phyloP scores from a whole-genome alignment of 129 eudicot species.

The Chrysanthemum seticuspe region DNA sequence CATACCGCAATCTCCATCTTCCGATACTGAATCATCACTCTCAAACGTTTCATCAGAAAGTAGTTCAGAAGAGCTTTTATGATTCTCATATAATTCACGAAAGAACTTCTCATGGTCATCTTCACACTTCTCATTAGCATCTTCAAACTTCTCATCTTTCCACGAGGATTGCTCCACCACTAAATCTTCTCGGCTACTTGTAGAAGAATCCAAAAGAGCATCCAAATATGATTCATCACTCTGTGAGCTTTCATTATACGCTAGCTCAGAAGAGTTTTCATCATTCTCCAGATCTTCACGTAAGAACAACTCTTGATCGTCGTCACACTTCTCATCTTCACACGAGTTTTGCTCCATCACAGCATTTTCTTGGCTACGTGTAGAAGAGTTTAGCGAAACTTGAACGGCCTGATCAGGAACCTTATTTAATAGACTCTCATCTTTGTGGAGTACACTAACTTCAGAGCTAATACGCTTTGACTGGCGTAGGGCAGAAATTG shows the following conservation, averaged over 20 bases:
- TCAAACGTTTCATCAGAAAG: slow-evolving; percentile 13
- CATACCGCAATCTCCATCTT: slow-evolving; percentile 23
- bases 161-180: too few relatives aligned
- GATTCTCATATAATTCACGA: background rate
- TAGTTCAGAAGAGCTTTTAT: background rate
- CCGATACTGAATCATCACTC: slow-evolving; percentile 24
- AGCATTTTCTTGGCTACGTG: background rate
- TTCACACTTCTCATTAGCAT: background rate
- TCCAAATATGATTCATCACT: too few relatives aligned
- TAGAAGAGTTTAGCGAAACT: slow-evolving; percentile 15
- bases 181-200: too few relatives aligned
- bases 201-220: too few relatives aligned
- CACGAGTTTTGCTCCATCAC: background rate
- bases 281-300: too few relatives aligned
- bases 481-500: slow-evolving; percentile 12
- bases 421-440: slow-evolving; percentile 9
- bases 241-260: too few relatives aligned
- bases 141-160: too few relatives aligned
- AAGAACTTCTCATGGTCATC: slow-evolving; percentile 11
- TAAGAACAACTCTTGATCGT: too few relatives aligned
- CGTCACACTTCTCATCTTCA: too few relatives aligned
- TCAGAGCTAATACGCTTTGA: slow-evolving; percentile 23
- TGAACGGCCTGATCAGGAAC: slow-evolving; percentile 4
- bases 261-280: too few relatives aligned
- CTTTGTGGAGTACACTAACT: slow-evolving; percentile 12